Evolutionary conservation across 2,329 filamentous ascomycete genomes (phyloP).

Genomic region (Coniella vitis): DNA sequence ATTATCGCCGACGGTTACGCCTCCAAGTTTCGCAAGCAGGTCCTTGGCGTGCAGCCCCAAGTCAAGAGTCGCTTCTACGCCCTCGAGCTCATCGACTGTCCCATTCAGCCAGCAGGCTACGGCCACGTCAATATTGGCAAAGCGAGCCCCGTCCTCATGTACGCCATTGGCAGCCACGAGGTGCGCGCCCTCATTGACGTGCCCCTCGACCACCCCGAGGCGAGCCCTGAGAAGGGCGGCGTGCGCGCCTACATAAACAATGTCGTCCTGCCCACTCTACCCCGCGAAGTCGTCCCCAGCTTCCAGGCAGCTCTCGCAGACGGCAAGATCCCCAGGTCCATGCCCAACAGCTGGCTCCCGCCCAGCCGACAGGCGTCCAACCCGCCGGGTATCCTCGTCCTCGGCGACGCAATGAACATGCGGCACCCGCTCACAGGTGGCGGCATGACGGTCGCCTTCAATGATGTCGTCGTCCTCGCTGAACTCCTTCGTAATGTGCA

Average conservation of each 20-base stretch:
- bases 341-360: constrained; percentile 95
- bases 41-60: constrained; percentile 59
- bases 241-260: constrained; percentile 79
- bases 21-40: constrained; percentile 81
- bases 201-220: constrained; percentile 67
- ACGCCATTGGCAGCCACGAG: constrained; percentile 94
- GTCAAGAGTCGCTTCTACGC: constrained; percentile 88
- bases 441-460: constrained; percentile 96
- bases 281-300: constrained; percentile 61
- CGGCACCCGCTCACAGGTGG: constrained; percentile 95
- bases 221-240: constrained; percentile 67
- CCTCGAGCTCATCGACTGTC: constrained; percentile 82
- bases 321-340: constrained; percentile 69
- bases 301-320: constrained; percentile 72
- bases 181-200: constrained; percentile 87
- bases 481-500: constrained; percentile 65
- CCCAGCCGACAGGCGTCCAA: constrained; percentile 54
- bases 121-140: constrained; percentile 85
- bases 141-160: constrained; percentile 73
- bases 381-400: constrained; percentile 62
- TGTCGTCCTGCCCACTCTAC: constrained; percentile 68
- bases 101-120: constrained; percentile 66
- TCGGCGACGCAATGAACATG: constrained; percentile 98
- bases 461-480: constrained; percentile 75
- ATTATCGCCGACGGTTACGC: constrained; percentile 89